Conservation (phyloP, 306 rosid genomes). For the Glycine soja region DNA sequence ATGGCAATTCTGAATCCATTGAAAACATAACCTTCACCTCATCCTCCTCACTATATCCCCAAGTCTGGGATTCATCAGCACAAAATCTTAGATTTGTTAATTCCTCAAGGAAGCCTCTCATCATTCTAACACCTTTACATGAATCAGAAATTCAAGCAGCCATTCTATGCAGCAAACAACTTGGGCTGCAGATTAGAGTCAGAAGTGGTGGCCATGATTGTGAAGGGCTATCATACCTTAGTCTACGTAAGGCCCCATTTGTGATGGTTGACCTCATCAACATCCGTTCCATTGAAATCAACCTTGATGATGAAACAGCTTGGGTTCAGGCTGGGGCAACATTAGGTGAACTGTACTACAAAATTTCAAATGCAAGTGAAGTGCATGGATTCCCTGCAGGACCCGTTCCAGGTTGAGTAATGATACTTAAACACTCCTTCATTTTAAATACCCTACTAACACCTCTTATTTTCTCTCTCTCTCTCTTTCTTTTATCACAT, state of each 20-base stretch:
- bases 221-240: conserved; percentile 60
- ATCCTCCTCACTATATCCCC: conserved; percentile 44
- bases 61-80: conserved; percentile 49
- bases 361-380: conserved; percentile 50
- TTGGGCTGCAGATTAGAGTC: conserved; percentile 55
- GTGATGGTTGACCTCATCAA: conserved; percentile 55
- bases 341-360: conserved; percentile 65
- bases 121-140: conserved; percentile 53
- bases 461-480: too few species aligned
- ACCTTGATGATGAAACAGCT: conserved; percentile 58
- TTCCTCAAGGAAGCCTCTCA: conserved; percentile 57
- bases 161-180: conserved; percentile 55
- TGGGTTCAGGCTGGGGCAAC: conserved; percentile 70
- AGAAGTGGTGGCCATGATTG: conserved; percentile 68
- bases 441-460: too few species aligned
- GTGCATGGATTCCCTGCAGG: conserved; percentile 65
- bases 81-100: conserved; percentile 64
- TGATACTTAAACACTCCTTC: too few species aligned
- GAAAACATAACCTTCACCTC: conserved; percentile 42
- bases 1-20: conserved; percentile 22
- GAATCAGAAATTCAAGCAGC: conserved; percentile 62
- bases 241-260: conserved; percentile 43
- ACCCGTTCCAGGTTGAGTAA: conserved; percentile 39
- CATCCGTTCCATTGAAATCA: conserved; percentile 42
- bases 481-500: too few species aligned